These are phyloP conservation scores for Fraxinus floribunda DNA, from an alignment of 305 asterid genomes.

Conservation along the genomic window DNA sequence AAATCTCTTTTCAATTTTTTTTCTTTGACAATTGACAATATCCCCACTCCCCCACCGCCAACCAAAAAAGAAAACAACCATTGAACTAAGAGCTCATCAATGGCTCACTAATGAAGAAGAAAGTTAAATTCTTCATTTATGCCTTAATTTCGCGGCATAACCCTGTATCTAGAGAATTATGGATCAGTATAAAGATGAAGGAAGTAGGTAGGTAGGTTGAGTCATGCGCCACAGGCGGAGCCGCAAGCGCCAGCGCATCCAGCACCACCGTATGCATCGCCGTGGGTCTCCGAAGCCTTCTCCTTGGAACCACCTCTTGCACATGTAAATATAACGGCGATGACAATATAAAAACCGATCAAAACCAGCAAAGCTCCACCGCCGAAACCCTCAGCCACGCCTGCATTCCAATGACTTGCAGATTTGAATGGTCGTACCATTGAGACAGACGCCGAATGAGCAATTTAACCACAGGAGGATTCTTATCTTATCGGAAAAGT, in stretches of 20 bases:
- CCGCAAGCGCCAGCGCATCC: slow-evolving; percentile 12
- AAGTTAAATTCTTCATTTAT: too few species aligned
- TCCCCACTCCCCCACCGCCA: too few species aligned
- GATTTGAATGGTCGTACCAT: background rate
- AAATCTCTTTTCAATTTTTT: too few species aligned
- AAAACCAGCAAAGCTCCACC: background rate
- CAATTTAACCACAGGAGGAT: too few species aligned
- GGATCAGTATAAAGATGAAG: background rate
- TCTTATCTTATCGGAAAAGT: too few species aligned
- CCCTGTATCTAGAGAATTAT: too few species aligned
- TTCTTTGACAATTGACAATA: too few species aligned
- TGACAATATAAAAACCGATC: background rate
- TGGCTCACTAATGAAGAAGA: too few species aligned
- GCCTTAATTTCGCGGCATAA: too few species aligned
- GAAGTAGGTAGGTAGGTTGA: background rate
- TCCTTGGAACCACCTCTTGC: background rate
- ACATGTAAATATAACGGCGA: slow-evolving; percentile 3
- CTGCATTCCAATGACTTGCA: background rate
- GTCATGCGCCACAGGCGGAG: slow-evolving; percentile 9
- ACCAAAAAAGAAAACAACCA: too few species aligned
- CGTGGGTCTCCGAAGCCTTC: background rate
- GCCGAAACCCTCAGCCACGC: background rate
- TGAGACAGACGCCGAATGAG: too few species aligned
- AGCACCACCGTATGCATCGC: background rate
- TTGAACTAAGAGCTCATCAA: too few species aligned